Evolutionary conservation across 345 rosid species (phyloP).

Genomic region (Brassica carinata): DNA sequence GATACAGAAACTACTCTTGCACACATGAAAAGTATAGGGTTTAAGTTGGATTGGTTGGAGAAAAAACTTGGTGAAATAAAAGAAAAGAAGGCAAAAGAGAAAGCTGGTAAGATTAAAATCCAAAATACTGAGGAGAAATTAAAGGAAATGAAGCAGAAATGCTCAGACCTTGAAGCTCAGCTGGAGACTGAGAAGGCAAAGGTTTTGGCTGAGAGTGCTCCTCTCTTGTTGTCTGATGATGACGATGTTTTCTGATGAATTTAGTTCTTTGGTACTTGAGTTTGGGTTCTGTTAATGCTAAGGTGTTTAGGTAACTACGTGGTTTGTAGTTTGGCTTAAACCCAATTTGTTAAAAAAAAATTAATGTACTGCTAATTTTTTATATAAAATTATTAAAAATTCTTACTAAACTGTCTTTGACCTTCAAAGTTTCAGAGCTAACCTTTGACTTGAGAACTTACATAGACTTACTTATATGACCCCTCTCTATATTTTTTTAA

Average conservation of each 20-base stretch:
- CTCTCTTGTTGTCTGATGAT: constrained; percentile 4
- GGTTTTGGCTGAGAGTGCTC: constrained; percentile 6
- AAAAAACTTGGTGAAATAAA: not conserved
- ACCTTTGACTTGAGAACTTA: no score
- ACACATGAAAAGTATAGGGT: not conserved
- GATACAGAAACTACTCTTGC: not conserved
- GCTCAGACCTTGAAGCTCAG: constrained; percentile 17
- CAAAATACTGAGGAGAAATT: not conserved
- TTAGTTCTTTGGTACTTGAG: no score
- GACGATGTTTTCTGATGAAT: not conserved
- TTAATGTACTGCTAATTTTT: no score
- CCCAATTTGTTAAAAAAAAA: no score
- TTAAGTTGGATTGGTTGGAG: not conserved
- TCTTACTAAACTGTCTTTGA: no score
- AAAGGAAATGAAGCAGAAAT: not conserved
- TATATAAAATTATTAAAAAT: no score
- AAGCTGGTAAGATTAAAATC: not conserved
- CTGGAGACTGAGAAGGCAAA: constrained; percentile 19
- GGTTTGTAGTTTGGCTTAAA: no score
- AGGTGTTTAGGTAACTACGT: no score
- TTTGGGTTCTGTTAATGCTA: no score
- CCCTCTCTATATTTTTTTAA: no score
- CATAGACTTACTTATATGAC: no score
- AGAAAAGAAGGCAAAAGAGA: not conserved
- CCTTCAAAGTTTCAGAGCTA: no score